Evolutionary conservation across 257 asterid species (phyloP).

Genomic region (Fraxinus anomala): DNA sequence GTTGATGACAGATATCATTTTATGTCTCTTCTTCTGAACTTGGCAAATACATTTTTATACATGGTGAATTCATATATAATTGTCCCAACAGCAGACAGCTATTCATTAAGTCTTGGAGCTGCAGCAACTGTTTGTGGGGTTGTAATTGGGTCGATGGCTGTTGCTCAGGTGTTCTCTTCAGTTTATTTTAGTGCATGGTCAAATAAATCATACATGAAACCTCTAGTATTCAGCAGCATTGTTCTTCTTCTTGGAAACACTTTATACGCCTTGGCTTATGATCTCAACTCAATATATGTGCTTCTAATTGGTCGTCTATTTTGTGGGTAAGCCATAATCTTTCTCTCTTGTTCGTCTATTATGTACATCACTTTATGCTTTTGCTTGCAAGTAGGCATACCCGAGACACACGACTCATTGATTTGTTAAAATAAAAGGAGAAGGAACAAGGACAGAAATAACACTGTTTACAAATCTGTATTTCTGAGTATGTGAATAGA

Average conservation of each 20-base stretch:
- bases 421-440: too few relatives aligned
- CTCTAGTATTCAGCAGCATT: slow-evolving; percentile 66
- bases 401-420: too few relatives aligned
- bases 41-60: slow-evolving; percentile 60
- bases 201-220: slow-evolving; percentile 61
- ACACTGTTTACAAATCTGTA: too few relatives aligned
- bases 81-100: slow-evolving; percentile 75
- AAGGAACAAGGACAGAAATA: too few relatives aligned
- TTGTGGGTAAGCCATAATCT: slow-evolving; percentile 50
- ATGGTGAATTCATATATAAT: slow-evolving; percentile 71
- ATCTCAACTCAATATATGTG: slow-evolving; percentile 53
- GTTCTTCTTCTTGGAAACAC: slow-evolving; percentile 61
- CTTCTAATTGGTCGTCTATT: slow-evolving; percentile 63
- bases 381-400: too few relatives aligned
- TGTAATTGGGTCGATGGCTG: slow-evolving; percentile 74
- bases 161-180: slow-evolving; percentile 72
- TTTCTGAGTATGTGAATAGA: neutral
- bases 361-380: too few relatives aligned
- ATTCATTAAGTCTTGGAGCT: slow-evolving; percentile 69
- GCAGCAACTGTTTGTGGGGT: slow-evolving; percentile 78
- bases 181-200: slow-evolving; percentile 79
- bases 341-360: neutral
- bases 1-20: slow-evolving; percentile 48
- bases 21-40: slow-evolving; percentile 64
- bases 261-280: slow-evolving; percentile 63